Evolutionary conservation across 257 asterid species (phyloP).

Genomic region (Capsicum pubescens): DNA sequence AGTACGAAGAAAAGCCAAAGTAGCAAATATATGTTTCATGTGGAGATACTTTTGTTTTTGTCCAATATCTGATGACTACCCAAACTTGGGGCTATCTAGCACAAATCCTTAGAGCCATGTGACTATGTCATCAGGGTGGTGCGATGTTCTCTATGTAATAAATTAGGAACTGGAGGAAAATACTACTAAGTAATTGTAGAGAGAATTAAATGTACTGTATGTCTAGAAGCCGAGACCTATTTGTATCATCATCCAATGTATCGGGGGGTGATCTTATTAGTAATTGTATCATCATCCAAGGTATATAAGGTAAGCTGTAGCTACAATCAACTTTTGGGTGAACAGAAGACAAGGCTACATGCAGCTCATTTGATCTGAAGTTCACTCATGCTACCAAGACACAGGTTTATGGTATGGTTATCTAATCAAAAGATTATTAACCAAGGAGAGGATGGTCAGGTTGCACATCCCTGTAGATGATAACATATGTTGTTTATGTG

Average conservation of each 20-base stretch:
- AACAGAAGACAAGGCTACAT: too few relatives aligned
- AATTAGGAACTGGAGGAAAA: not conserved
- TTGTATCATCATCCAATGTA: constrained; percentile 43
- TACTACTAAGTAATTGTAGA: not conserved
- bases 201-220: not conserved
- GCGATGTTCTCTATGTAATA: not conserved
- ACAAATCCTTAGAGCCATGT: not conserved
- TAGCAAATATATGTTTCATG: not conserved
- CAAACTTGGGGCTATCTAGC: not conserved
- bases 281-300: not conserved
- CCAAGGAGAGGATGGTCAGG: too few relatives aligned
- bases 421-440: too few relatives aligned
- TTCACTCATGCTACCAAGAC: too few relatives aligned
- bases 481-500: too few relatives aligned
- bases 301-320: too few relatives aligned
- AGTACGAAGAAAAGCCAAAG: not conserved
- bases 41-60: not conserved
- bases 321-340: too few relatives aligned
- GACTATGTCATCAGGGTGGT: not conserved
- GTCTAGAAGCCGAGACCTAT: constrained; percentile 46
- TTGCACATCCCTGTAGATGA: too few relatives aligned
- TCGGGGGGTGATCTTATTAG: constrained; percentile 67
- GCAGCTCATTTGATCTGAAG: too few relatives aligned
- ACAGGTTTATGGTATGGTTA: too few relatives aligned
- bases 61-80: constrained; percentile 9